Base-by-base conservation (phyloP, 345 rosid genomes). In the Odontarrhena argentea region DNA sequence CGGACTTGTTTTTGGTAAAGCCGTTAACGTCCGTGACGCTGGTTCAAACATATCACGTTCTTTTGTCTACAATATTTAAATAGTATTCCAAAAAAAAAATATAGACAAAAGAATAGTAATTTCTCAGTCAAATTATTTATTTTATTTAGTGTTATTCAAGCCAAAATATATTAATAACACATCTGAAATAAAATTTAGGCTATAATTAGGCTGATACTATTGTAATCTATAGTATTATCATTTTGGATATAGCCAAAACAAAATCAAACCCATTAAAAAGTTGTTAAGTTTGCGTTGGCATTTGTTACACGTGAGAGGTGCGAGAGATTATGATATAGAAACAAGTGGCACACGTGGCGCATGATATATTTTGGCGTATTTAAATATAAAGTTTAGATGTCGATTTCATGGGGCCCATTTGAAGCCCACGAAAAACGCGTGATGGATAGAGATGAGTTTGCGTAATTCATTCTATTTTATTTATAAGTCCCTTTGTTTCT, bases 341-440 rank as follows among this genome's bases (percentile, higher is more conserved):
- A 42, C 30, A 59, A 43, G 5, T 2, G 63, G 32, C 68, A 74
- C 68, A 74, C 68, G 77, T 74, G 77, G 43, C 56, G 63, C 58
- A 24, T 38, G 58, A 9, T 22, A 14, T 35, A 41, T 48, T 71
- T 64, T 25, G 44, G 3, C 44, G 2, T 63, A 11, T 6, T 38
- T 45, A 18, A 43, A 45, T 28, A 55, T 8, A 63, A 55, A 60
- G 45, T 34, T 34, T 22, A 73, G 15, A 65, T 59, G 62, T 65
- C 71, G 62, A 52, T 15, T 3, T 60, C 52, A 40, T 55, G 47
- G 65, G 69, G 42, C 58, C 77, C 65, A 61, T 40, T 22, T 3
- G 24, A 46, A 73, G 57, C 77, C 58, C 73, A 74, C 41, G 63
- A 61, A 61, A 74, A 74, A 74, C 69, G 77, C 77, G 78, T 74